These are phyloP conservation scores for Schwanniomyces yamadae DNA, from an alignment of 805 yeast species.

Conservation along the genomic window DNA sequence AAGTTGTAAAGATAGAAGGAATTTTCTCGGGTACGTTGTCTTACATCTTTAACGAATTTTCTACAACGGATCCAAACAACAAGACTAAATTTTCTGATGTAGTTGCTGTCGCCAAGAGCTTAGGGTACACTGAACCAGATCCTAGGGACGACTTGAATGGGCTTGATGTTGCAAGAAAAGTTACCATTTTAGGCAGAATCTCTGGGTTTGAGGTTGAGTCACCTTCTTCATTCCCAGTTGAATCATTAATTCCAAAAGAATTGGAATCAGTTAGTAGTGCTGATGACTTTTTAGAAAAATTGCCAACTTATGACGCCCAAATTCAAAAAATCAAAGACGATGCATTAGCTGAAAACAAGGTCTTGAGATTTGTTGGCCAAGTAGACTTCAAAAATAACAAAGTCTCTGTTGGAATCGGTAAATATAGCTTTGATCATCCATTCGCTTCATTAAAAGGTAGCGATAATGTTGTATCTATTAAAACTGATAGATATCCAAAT, in stretches of 20 bases:
- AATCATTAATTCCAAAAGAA: slow-evolving; percentile 85
- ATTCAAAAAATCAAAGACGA: slow-evolving; percentile 73
- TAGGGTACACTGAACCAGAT: slow-evolving; percentile 98
- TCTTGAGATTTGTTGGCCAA: slow-evolving; percentile 88
- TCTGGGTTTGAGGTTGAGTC: slow-evolving; percentile 83
- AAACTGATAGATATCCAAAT: slow-evolving; percentile 86
- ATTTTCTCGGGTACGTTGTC: slow-evolving; percentile 95
- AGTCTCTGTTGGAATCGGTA: slow-evolving; percentile 84
- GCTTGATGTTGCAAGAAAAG: slow-evolving; percentile 97
- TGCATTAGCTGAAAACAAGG: slow-evolving; percentile 82
- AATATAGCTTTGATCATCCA: slow-evolving; percentile 87
- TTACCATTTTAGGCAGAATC: slow-evolving; percentile 91
- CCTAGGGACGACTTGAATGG: slow-evolving; percentile 99
- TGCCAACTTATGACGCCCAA: slow-evolving; percentile 82
- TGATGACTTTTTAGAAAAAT: slow-evolving; percentile 72
- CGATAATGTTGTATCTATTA: slow-evolving; percentile 91
- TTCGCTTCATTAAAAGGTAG: slow-evolving; percentile 95
- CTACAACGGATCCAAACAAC: slow-evolving; percentile 58
- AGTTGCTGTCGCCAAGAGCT: slow-evolving; percentile 80
- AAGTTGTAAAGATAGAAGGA: slow-evolving; percentile 89
- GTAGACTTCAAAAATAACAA: slow-evolving; percentile 71
- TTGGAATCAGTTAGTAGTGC: slow-evolving; percentile 73
- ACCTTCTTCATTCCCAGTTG: slow-evolving; percentile 91
- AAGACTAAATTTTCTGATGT: slow-evolving; percentile 83
- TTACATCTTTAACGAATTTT: slow-evolving; percentile 90